Percentiles rank a stretch among this genome's conserved stretches.
Conservation (phyloP, 2,329 filamentous ascomycete genomes). For the Cyphellophora europaea region DNA sequence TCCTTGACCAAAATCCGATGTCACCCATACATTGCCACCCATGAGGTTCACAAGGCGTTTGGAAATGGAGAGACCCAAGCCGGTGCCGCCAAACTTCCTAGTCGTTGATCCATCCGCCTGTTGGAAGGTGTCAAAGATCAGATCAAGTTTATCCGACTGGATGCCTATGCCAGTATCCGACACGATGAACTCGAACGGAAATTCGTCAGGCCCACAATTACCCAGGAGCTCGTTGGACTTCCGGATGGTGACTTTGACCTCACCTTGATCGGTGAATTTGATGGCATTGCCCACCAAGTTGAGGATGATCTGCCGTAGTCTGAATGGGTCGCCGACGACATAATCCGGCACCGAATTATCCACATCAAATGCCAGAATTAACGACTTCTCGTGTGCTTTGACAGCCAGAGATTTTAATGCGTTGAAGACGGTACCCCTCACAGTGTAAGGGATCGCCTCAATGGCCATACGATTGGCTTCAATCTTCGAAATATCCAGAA, state of each 20-base stretch:
- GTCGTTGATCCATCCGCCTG: constrained; percentile 97
- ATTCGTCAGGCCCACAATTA: constrained; percentile 62
- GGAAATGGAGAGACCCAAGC: constrained; percentile 87
- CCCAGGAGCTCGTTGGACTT: constrained; percentile 45
- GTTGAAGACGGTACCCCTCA: constrained; percentile 92
- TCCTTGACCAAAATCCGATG: constrained; percentile 81
- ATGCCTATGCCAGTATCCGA: constrained; percentile 96
- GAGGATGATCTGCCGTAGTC: constrained; percentile 88
- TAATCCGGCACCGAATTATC: constrained; percentile 91
- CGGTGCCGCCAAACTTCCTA: constrained; percentile 89
- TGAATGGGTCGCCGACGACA: constrained; percentile 92
- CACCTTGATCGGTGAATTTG: constrained; percentile 96
- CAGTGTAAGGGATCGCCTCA: constrained; percentile 92
- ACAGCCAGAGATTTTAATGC: constrained; percentile 94
- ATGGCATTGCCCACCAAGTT: constrained; percentile 97
- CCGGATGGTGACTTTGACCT: constrained; percentile 89
- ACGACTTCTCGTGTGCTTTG: constrained; percentile 89
- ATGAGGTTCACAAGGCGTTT: constrained; percentile 91
- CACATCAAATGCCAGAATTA: constrained; percentile 87
- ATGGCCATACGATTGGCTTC: constrained; percentile 97
- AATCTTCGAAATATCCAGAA: constrained; percentile 63
- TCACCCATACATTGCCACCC: constrained; percentile 94
- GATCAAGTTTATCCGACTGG: constrained; percentile 83
- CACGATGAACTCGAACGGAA: constrained; percentile 91
- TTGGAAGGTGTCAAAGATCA: constrained; percentile 98